A percentile compares a stretch with the other conserved stretches of the same genome.
These are phyloP conservation scores for Colletotrichum cordylinicola DNA, from an alignment of 2,329 filamentous ascomycete genomes.

Conservation along the genomic window DNA sequence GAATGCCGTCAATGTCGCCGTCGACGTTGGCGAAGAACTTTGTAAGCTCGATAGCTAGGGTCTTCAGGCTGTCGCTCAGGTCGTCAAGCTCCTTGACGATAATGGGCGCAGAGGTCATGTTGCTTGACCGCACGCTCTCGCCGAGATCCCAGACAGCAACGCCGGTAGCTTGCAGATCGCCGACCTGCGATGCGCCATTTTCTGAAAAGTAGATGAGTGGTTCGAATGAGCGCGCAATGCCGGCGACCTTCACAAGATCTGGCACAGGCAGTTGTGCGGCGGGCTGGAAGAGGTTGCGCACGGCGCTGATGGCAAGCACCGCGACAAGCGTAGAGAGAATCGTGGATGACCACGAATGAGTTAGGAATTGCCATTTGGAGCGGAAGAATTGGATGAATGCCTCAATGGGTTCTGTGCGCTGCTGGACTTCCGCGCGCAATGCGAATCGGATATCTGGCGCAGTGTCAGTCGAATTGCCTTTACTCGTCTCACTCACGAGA, in stretches of 20 bases:
- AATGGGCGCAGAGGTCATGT: conserved; percentile 87
- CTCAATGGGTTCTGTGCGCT: conserved; percentile 85
- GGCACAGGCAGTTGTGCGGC: conserved; percentile 72
- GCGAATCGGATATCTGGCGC: conserved; percentile 83
- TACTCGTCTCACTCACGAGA: conserved; percentile 3
- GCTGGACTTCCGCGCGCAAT: conserved; percentile 85
- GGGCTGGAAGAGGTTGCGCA: conserved; percentile 73
- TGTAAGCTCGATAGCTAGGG: conserved; percentile 83
- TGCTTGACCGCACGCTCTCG: conserved; percentile 86
- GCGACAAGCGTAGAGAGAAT: conserved; percentile 65
- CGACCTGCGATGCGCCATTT: conserved; percentile 83
- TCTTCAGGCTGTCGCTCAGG: conserved; percentile 84
- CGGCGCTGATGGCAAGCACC: conserved; percentile 68
- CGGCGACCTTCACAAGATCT: conserved; percentile 89
- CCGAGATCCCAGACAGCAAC: conserved; percentile 94
- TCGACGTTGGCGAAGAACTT: conserved; percentile 94
- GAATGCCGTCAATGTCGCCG: conserved; percentile 89
- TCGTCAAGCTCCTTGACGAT: conserved; percentile 88
- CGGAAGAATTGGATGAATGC: conserved; percentile 70
- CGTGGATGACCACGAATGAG: conserved; percentile 73
- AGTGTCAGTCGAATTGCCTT: conserved; percentile 23
- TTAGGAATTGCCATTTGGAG: conserved; percentile 63
- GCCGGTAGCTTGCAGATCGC: conserved; percentile 87
- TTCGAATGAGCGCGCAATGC: conserved; percentile 89
- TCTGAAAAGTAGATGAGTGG: conserved; percentile 95